Evolutionary conservation across 2,329 filamentous ascomycete genomes (phyloP).

Genomic region (Acrocalymma vagum): DNA sequence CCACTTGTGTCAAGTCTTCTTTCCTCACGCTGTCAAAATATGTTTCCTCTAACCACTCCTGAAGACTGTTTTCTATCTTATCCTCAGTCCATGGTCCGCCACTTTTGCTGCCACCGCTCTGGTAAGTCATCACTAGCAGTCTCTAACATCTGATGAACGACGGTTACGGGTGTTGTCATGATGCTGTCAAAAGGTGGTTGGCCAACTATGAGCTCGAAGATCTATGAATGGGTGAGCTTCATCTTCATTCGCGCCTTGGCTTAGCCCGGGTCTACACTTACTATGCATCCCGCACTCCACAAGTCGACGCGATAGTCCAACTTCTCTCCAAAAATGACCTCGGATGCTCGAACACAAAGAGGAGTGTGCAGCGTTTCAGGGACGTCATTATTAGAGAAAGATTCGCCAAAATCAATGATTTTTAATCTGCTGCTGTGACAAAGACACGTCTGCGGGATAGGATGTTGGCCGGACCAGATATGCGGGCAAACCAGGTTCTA

Average conservation of each 20-base stretch:
- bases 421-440: constrained; percentile 12
- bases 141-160: constrained; percentile 49
- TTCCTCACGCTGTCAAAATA: constrained; percentile 44
- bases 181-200: constrained; percentile 50
- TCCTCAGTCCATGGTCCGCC: constrained; percentile 29
- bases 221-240: constrained; percentile 25
- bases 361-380: constrained; percentile 45
- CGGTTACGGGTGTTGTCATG: constrained; percentile 40
- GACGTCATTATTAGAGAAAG: constrained; percentile 32
- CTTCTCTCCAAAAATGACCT: constrained; percentile 48
- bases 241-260: constrained; percentile 27
- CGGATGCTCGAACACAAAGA: constrained; percentile 45
- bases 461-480: constrained; percentile 26
- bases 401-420: constrained; percentile 50
- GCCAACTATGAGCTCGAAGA: constrained; percentile 51
- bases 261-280: constrained; percentile 28
- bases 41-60: constrained; percentile 49
- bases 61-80: constrained; percentile 28
- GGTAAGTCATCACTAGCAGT: constrained; percentile 44
- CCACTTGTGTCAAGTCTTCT: constrained; percentile 22
- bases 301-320: constrained; percentile 48
- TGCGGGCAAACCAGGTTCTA: constrained; percentile 23
- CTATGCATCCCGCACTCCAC: constrained; percentile 50
- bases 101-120: constrained; percentile 40
- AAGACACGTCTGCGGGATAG: constrained; percentile 3